Base-by-base conservation (phyloP, 495 filamentous ascomycete species). In the Penicillium herquei region DNA sequence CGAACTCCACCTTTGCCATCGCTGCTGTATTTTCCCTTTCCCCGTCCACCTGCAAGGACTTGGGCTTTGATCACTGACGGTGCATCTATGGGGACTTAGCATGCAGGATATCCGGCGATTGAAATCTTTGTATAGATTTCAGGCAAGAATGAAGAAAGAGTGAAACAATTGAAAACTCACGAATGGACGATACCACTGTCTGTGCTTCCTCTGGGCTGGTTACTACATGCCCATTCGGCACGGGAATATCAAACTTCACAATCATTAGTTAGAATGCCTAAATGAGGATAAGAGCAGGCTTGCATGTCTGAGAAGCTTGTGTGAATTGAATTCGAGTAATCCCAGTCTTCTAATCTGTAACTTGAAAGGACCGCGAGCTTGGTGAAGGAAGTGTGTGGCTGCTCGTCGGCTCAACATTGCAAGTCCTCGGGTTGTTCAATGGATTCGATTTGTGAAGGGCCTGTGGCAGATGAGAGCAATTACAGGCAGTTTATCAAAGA, bases 1-100 rank as follows among this genome's bases (percentile, higher is more conserved):
- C 66, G 66, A 7, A 73, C 61, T 7, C 70, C 70, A 26, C 66
- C 56, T 63, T 71, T 65, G 2, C 61, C 60, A 46, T 71, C 70
- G 42, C 59, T 73, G 52, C 51, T 45, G 46, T 59, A 66, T 13
- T 51, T 66, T 11, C 70, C 70, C 49, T 73, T 73, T 0, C 68
- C 66, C 7, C 70, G 64, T 0, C 70, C 70, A 7, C 70, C 70
- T 7, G 66, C 66, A 0, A 70, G 63, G 18, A 73, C 56, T 49
- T 73, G 70, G 3, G 70, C 57, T 50, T 73, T 73, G 0, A 72
- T 49, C 0, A 72, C 40, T 0, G 67, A 68, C 6, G 67, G 67
- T n/a, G 62, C 69, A 52, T 52, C 67, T 71, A 16, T 49, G n/a
- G 7, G 30, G 18, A 1, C 0, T 52, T 52, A 46, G 17, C 39